These are phyloP conservation scores for Macrocybe gigantea DNA, from an alignment of 768 basidiomycete species.

Conservation along the genomic window DNA sequence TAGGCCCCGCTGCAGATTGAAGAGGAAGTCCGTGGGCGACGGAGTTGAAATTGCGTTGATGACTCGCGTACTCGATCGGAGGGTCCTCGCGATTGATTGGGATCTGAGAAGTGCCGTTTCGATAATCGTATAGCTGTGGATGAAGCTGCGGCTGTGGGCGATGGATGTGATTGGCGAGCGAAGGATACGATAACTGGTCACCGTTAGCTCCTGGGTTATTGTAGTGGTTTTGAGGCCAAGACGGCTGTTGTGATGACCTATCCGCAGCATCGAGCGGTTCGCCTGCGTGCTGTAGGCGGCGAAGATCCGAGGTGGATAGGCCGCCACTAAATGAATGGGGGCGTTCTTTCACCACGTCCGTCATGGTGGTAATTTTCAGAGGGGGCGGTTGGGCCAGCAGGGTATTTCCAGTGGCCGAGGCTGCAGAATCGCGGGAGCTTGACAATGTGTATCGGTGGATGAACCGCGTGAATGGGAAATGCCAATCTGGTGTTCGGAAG, in stretches of 20 bases:
- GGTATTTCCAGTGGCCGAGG: constrained; percentile 49
- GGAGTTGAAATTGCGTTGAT: constrained; percentile 51
- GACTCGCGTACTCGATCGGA: constrained; percentile 51
- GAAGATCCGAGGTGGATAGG: constrained; percentile 66
- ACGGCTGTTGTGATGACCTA: constrained; percentile 32
- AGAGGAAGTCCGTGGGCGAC: constrained; percentile 27
- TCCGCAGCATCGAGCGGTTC: constrained; percentile 33
- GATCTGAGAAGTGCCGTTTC: constrained; percentile 30
- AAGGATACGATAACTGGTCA: constrained; percentile 60
- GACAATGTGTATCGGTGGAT: constrained; percentile 72
- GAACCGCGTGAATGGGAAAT: constrained; percentile 77
- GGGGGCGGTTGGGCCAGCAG: constrained; percentile 45
- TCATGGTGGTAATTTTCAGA: constrained; percentile 43
- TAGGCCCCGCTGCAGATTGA: constrained; percentile 31
- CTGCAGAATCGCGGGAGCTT: constrained; percentile 49
- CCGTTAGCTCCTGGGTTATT: constrained; percentile 33
- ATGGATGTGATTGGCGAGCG: constrained; percentile 52
- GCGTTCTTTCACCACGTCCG: constrained; percentile 60
- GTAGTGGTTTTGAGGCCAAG: constrained; percentile 43
- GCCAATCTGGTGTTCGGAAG: constrained; percentile 59
- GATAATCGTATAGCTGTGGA: constrained; percentile 48
- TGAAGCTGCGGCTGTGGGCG: constrained; percentile 43
- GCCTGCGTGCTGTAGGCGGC: constrained; percentile 67
- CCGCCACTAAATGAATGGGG: constrained; percentile 82
- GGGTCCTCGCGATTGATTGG: constrained; percentile 37